Evolutionary conservation across 345 rosid species (phyloP).

Genomic region (Citrus reticulata): DNA sequence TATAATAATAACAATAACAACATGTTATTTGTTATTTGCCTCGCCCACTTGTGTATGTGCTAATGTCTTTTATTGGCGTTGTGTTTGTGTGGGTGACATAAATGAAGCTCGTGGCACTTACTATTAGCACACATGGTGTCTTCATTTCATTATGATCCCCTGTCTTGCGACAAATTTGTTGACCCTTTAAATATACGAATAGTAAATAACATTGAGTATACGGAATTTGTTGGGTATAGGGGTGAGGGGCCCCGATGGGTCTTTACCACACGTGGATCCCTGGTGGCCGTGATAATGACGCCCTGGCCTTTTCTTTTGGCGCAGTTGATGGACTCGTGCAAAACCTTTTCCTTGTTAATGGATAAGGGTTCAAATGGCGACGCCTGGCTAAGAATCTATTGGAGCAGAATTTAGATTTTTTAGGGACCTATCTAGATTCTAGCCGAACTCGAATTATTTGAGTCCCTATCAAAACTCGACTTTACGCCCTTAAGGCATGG

Average conservation of each 20-base stretch:
- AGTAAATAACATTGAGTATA: neutral
- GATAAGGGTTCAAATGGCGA: no score
- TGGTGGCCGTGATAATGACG: neutral
- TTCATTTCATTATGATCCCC: neutral
- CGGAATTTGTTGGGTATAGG: neutral
- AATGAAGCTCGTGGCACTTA: conserved; percentile 8
- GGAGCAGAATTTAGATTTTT: no score
- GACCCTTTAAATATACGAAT: neutral
- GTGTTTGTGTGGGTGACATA: neutral
- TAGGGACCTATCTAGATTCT: no score
- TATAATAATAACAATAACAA: neutral
- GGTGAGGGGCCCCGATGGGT: neutral
- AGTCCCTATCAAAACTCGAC: no score
- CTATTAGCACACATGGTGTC: neutral
- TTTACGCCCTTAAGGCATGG: no score
- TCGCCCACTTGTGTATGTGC: neutral
- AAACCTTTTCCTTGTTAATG: neutral
- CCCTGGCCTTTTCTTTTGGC: neutral
- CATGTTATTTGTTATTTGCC: neutral
- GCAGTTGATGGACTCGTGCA: neutral
- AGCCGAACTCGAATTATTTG: no score
- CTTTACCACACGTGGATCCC: conserved; percentile 7
- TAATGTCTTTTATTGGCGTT: neutral
- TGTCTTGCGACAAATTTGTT: conserved; percentile 8
- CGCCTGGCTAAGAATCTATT: no score